These are phyloP conservation scores for Mortierella sp. DNA, from an alignment of 371 early-diverging fungal genomes.

Conservation along the genomic window DNA sequence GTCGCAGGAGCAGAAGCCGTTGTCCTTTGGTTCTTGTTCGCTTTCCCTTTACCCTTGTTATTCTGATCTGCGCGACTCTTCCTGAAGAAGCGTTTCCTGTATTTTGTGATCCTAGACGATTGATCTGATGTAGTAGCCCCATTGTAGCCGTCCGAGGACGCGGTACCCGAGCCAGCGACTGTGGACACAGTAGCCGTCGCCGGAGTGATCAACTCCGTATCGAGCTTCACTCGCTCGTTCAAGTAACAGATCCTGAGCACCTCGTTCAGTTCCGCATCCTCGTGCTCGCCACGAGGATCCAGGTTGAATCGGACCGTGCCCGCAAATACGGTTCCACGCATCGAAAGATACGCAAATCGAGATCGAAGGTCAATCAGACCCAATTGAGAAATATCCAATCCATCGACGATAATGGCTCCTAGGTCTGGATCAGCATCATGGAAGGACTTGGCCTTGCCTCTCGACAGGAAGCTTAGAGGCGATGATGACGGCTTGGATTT, in stretches of 20 bases:
- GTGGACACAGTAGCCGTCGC: conserved; percentile 36
- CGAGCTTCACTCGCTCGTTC: conserved; percentile 40
- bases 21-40: conserved; percentile 14
- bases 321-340: conserved; percentile 48
- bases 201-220: conserved; percentile 46
- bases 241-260: conserved; percentile 42
- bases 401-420: conserved; percentile 42
- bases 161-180: too few species aligned
- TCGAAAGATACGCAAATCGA: conserved; percentile 29
- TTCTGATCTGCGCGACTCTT: conserved; percentile 10
- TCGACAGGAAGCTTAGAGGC: conserved; percentile 14
- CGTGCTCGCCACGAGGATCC: conserved; percentile 46
- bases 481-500: conserved; percentile 2
- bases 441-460: conserved; percentile 7
- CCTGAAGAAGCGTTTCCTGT: conserved; percentile 33
- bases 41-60: conserved; percentile 13
- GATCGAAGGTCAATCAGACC: conserved; percentile 38
- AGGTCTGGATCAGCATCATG: conserved; percentile 11
- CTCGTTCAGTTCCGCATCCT: conserved; percentile 48
- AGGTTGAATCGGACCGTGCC: conserved; percentile 53
- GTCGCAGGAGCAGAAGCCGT: conserved; percentile 24
- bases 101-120: conserved; percentile 16
- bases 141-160: neutral
- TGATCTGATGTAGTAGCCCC: neutral
- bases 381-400: conserved; percentile 33